Base-by-base conservation (phyloP, 495 filamentous ascomycete genomes). In the Achaetomiella virescens region DNA sequence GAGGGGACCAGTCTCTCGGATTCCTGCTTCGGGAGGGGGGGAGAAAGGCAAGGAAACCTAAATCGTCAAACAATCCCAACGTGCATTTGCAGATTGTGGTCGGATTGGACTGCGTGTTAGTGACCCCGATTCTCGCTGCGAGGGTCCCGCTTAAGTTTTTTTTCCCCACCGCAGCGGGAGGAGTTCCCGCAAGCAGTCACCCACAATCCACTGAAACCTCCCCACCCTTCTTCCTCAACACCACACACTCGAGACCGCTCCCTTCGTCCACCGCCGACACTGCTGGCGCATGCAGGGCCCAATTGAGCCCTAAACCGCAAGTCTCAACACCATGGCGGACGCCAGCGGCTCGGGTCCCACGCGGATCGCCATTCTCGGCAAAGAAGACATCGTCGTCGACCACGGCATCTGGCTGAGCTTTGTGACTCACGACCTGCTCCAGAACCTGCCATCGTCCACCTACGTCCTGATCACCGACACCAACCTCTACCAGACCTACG, bases 381-480 rank as follows among this genome's bases (percentile, higher is more conserved):
- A 72, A 44, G 90, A 96, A 58, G 82, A 84, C 70, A 96, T 96
- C 62, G 78, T 96, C 65, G 84, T 96, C 68, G 91, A 96, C 63
- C 92, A 96, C 69, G 88, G 87, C 54, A 82, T 98, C 55, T 97
- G 90, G 87, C 83, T 84, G 58, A 78, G 78, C 60, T 92, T 85
- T 68, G 84, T 97, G 61, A 83, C 84, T 46, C 72, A 86, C 63
- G 95, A 97, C 72, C 79, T 98, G 40, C 77, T 97, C 61, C 75
- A 78, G 27, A 86, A 84, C 65, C 71, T 93, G 56, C 72, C 79
- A 40, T 92, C 91, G 21, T 92, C 90, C 24, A 97, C 90, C 56
- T 98, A 97, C 70, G 88, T 97, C 43, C 84, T 98, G 42, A 86
- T 98, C 63, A 97, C 93, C 64, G 93, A 98, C 72, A 92, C 89